A percentile compares a stretch with the other conserved stretches of the same genome.
phyloP scores from a whole-genome alignment of 1,139 yeast genomes.

The Geotrichum aggregatum region DNA sequence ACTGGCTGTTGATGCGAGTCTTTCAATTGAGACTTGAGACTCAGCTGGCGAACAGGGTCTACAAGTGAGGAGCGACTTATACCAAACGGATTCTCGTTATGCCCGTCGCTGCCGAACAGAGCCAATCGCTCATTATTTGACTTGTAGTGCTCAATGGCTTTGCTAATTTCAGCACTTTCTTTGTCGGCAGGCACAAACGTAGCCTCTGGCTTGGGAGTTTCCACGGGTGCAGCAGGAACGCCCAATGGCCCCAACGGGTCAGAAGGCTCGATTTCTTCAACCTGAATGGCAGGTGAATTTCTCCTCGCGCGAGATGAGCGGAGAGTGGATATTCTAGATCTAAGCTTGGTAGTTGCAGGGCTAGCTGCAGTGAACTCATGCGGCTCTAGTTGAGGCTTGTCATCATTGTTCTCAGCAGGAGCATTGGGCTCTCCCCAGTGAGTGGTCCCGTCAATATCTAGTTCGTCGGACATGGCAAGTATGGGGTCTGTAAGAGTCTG shows the following conservation, averaged over 20 bases:
- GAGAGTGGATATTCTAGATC: slow-evolving; percentile 13
- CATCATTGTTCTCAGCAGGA: background rate
- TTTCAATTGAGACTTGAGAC: background rate
- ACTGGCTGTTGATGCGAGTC: background rate
- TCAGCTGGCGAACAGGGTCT: background rate
- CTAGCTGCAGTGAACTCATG: background rate
- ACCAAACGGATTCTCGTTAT: background rate
- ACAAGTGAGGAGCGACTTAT: background rate
- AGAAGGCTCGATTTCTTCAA: slow-evolving; percentile 13
- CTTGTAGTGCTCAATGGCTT: slow-evolving; percentile 19
- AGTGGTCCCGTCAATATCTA: slow-evolving; percentile 15
- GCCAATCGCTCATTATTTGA: slow-evolving; percentile 21
- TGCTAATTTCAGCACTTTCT: slow-evolving; percentile 12
- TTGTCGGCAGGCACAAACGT: slow-evolving; percentile 1
- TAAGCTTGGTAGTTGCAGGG: slow-evolving; percentile 1
- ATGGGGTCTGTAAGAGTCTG: background rate
- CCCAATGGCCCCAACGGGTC: slow-evolving; percentile 21
- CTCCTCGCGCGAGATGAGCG: slow-evolving; percentile 17
- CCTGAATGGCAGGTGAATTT: slow-evolving; percentile 9
- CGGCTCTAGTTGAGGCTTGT: background rate
- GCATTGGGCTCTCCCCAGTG: slow-evolving; percentile 15
- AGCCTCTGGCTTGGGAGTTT: background rate
- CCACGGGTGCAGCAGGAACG: background rate
- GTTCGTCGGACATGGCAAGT: slow-evolving; percentile 14
- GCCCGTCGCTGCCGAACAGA: slow-evolving; percentile 17